phyloP scores from a whole-genome alignment of 2,329 filamentous ascomycete genomes.

The Aspergillus transmontanensis region DNA sequence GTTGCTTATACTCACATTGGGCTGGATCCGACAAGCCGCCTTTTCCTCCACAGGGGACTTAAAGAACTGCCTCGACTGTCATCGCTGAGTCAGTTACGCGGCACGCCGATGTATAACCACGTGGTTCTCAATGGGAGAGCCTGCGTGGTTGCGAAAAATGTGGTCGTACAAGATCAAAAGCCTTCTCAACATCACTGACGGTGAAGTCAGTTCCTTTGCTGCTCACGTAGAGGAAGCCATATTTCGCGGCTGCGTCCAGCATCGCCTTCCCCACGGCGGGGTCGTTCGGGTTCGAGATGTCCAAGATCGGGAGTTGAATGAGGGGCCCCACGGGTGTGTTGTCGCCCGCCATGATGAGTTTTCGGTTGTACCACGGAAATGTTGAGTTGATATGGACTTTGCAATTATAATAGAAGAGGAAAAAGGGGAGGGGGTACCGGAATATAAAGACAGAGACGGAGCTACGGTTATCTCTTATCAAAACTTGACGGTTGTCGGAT shows the following conservation, averaged over 20 bases:
- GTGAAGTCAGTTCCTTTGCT: conserved; percentile 72
- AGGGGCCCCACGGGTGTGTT: conserved; percentile 21
- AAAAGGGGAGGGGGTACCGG: neutral
- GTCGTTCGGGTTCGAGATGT: conserved; percentile 67
- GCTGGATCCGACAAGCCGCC: conserved; percentile 70
- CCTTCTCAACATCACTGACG: conserved; percentile 64
- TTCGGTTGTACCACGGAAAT: neutral
- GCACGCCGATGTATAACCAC: neutral
- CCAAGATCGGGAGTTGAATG: conserved; percentile 74
- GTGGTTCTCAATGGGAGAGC: neutral
- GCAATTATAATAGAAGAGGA: neutral
- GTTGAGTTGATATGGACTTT: neutral
- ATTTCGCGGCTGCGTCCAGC: conserved; percentile 75
- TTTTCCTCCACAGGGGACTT: conserved; percentile 71
- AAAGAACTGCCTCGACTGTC: conserved; percentile 73
- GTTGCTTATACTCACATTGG: conserved; percentile 47
- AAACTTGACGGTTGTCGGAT: neutral
- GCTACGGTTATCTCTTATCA: conserved; percentile 5
- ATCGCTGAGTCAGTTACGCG: conserved; percentile 2
- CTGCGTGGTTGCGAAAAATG: neutral
- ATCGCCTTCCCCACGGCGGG: conserved; percentile 66
- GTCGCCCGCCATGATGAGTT: conserved; percentile 8
- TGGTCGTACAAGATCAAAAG: conserved; percentile 70
- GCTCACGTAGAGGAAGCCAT: conserved; percentile 88
- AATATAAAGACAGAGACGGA: neutral